Percentiles rank a stretch among this genome's conserved stretches.
phyloP scores from a whole-genome alignment of 768 basidiomycete genomes.

The Suillus bovinus region DNA sequence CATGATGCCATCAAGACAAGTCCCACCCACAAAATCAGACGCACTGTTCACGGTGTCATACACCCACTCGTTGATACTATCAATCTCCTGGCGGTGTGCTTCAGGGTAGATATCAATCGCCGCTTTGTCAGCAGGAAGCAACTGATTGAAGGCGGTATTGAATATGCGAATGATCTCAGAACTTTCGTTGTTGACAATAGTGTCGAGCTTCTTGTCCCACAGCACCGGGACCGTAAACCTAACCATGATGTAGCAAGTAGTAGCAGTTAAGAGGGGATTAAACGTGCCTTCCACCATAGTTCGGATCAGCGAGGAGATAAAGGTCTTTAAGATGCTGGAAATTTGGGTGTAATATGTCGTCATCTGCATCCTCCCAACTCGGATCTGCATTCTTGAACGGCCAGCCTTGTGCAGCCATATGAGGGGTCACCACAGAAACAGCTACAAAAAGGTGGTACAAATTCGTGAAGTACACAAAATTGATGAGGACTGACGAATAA shows the following conservation, averaged over 20 bases:
- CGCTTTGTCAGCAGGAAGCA: constrained; percentile 65
- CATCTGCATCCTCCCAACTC: constrained; percentile 67
- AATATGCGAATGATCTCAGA: constrained; percentile 95
- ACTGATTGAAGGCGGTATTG: constrained; percentile 80
- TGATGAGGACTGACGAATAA: constrained; percentile 60
- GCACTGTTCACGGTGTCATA: constrained; percentile 83
- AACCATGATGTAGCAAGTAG: background rate
- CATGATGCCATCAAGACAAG: background rate
- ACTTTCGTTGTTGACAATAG: constrained; percentile 95
- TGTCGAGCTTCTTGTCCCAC: constrained; percentile 88
- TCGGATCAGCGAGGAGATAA: constrained; percentile 73
- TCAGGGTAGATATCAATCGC: constrained; percentile 78
- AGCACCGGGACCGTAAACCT: constrained; percentile 88
- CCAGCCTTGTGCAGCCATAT: constrained; percentile 85
- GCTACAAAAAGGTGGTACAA: constrained; percentile 40
- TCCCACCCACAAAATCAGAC: constrained; percentile 21
- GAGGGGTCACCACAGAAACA: constrained; percentile 81
- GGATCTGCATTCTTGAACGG: constrained; percentile 72
- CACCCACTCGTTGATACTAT: constrained; percentile 82
- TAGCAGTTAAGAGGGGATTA: background rate
- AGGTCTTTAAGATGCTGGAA: constrained; percentile 79
- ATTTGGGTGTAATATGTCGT: constrained; percentile 65
- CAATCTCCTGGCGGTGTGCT: constrained; percentile 71
- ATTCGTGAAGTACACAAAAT: background rate
- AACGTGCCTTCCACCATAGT: constrained; percentile 67